phyloP scores from a whole-genome alignment of 176 grass and related monocot genomes.

The Musa acuminata region DNA sequence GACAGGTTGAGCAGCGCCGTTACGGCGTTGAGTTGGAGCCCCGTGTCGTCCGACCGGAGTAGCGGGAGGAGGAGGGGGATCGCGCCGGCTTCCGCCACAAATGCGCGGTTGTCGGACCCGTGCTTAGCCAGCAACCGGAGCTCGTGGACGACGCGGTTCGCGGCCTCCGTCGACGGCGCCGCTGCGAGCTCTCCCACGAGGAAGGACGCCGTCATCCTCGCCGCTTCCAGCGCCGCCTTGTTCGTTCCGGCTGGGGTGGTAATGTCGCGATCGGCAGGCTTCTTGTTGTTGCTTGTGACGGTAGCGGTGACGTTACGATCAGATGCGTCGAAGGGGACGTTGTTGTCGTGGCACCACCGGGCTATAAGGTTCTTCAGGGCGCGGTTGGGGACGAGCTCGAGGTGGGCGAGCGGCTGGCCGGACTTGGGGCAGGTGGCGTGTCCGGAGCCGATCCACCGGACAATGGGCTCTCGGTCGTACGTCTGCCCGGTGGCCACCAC shows the following conservation, averaged over 20 bases:
- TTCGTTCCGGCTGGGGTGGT: background rate
- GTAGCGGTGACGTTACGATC: background rate
- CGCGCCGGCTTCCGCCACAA: slow-evolving; percentile 14
- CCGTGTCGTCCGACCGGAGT: background rate
- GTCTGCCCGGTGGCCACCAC: slow-evolving; percentile 17
- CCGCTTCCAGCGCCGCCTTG: slow-evolving; percentile 7
- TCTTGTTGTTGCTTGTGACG: background rate
- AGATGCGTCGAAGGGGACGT: background rate
- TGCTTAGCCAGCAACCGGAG: slow-evolving; percentile 10
- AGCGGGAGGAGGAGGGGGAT: slow-evolving; percentile 17
- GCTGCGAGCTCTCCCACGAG: slow-evolving; percentile 6
- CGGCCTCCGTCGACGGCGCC: background rate
- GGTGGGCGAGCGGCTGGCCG: slow-evolving; percentile 6
- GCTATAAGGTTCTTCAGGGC: slow-evolving; percentile 18
- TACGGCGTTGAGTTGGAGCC: background rate
- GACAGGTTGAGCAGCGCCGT: slow-evolving; percentile 21
- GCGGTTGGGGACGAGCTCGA: slow-evolving; percentile 12
- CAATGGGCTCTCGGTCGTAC: slow-evolving; percentile 18
- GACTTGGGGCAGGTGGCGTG: slow-evolving; percentile 11
- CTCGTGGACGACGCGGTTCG: slow-evolving; percentile 2
- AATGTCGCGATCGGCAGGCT: background rate
- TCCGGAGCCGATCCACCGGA: slow-evolving; percentile 16
- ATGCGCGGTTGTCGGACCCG: slow-evolving; percentile 6
- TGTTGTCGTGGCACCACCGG: slow-evolving; percentile 13
- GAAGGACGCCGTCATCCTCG: slow-evolving; percentile 15